Evolutionary conservation across 2,329 filamentous ascomycete species (phyloP), one percentile per base, ranked within the genome.

Genomic region (Podosphaera fusca): DNA sequence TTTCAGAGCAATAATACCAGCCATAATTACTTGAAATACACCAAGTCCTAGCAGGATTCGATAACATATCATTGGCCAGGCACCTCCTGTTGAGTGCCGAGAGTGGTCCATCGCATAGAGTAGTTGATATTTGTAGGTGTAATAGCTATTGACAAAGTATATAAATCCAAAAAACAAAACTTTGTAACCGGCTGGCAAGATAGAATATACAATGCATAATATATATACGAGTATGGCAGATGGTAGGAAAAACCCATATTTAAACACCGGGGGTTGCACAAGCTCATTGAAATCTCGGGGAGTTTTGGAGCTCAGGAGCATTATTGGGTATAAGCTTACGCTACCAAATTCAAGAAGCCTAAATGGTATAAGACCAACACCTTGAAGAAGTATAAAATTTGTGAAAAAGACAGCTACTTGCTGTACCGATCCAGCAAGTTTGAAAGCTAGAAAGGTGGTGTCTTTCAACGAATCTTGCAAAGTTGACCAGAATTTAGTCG

Each of bases 71-170:
- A 98, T 94, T 54, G 85, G 84, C 92, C 92, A 98, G 3, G 89
- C 88, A 60, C 84, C 82, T 29, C 94, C 94, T 0, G 90, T 96
- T 14, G 88, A 87, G 67, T 95, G 88, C 66, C 94, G 87, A 14
- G 87, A 85, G 68, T 96, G 90, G 64, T 96, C 89, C 92, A 98
- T 98, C 36, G 92, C 88, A 69, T 98, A 98, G 3, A 98, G 75
- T 3, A 98, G 75, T 72, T 98, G 94, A 70, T 98, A 98, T 69
- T 95, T 95, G 77, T 94, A 94, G 36, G 87, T 85, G 66, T 90
- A 90, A 68, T 87, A 85, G 29, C 88, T 88, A 12, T 94, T 77
- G 29, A 79, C 67, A 64, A 94, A 94, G 69, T 94, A 98, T 10
- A 87, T 73, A 54, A 90, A 72, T 2, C 92, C 92, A 54, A 90